These are phyloP conservation scores for Boletus huronensis DNA, from an alignment of 768 basidiomycete genomes.

Conservation along the genomic window DNA sequence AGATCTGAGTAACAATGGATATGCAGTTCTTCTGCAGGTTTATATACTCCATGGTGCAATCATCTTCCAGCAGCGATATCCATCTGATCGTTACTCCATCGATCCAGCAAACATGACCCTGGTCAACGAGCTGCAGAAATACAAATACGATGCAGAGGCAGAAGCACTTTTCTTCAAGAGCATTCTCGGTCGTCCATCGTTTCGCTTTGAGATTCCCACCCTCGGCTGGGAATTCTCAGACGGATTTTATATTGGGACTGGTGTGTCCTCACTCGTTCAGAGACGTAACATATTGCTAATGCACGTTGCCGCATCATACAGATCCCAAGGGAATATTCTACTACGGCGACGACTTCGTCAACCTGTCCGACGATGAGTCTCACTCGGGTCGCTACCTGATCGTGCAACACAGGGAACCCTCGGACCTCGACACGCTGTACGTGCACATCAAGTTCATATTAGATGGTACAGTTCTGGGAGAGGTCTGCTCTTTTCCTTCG, in stretches of 20 bases:
- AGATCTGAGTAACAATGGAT: too few species aligned
- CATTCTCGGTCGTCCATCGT: rapidly evolving
- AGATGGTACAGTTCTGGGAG: not conserved
- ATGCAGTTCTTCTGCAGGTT: not conserved
- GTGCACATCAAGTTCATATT: not conserved
- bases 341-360: not conserved
- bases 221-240: not conserved
- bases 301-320: not conserved
- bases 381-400: too few species aligned
- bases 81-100: not conserved
- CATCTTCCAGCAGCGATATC: not conserved
- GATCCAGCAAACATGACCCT: not conserved
- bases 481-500: not conserved
- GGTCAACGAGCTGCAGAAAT: not conserved
- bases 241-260: not conserved
- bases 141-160: not conserved
- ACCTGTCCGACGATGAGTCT: too few species aligned
- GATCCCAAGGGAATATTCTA: not conserved
- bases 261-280: not conserved
- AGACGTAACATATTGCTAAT: not conserved
- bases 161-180: not conserved
- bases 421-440: too few species aligned
- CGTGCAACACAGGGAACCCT: too few species aligned
- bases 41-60: not conserved
- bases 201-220: not conserved